These are phyloP conservation scores for Rhodotorula toruloides DNA, from an alignment of 768 basidiomycete genomes.

Conservation along the genomic window DNA sequence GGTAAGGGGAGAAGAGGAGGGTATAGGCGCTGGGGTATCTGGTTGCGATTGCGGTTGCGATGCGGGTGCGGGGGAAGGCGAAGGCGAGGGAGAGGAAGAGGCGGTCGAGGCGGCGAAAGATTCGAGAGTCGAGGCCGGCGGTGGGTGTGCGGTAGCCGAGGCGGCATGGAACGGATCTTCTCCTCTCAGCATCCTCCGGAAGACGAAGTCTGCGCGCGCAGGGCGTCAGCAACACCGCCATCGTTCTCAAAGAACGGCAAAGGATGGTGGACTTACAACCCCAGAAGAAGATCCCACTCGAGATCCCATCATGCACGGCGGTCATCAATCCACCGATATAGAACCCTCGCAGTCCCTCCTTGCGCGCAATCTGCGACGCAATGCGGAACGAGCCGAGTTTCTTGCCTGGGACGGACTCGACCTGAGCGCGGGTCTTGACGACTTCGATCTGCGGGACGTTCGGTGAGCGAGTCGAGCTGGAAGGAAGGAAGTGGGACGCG, in stretches of 20 bases:
- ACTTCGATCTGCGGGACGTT: conserved; percentile 33
- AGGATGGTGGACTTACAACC: conserved; percentile 19
- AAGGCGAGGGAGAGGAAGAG: neutral
- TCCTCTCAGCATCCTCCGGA: conserved; percentile 29
- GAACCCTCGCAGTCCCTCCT: conserved; percentile 36
- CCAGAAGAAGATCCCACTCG: conserved; percentile 33
- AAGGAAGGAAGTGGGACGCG: neutral
- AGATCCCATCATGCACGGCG: conserved; percentile 26
- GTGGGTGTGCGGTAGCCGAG: neutral
- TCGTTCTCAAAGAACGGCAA: neutral
- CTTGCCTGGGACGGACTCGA: conserved; percentile 16
- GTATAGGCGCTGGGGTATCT: neutral
- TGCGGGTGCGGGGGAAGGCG: neutral
- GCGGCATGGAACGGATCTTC: conserved; percentile 31
- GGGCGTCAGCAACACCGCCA: no score
- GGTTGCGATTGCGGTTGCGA: neutral
- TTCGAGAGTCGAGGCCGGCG: neutral
- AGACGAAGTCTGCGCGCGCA: conserved; percentile 24
- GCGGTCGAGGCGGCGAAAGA: neutral
- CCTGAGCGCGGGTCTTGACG: conserved; percentile 39
- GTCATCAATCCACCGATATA: conserved; percentile 40
- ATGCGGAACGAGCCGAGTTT: conserved; percentile 38
- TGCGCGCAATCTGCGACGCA: conserved; percentile 26
- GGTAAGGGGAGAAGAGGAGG: neutral
- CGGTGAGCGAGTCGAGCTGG: neutral